These are phyloP conservation scores for Leonotis leonurus DNA, from an alignment of 257 asterid genomes.

Conservation along the genomic window DNA sequence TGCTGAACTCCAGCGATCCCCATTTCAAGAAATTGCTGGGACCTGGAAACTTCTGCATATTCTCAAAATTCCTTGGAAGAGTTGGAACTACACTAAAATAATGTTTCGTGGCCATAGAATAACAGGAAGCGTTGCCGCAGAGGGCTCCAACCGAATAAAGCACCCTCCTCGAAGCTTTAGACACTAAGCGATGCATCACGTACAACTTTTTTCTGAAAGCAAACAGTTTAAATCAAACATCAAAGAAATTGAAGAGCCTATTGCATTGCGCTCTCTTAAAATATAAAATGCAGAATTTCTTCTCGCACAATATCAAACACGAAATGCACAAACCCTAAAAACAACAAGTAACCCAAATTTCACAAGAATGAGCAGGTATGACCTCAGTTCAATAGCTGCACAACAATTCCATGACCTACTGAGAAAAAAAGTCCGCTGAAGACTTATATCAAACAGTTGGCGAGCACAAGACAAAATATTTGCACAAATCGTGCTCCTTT, in stretches of 20 bases:
- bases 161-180: slow-evolving; percentile 35
- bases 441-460: slow-evolving; percentile 32
- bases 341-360: no score
- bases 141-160: slow-evolving; percentile 22
- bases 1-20: slow-evolving; percentile 40
- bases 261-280: no score
- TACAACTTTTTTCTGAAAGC: slow-evolving; percentile 30
- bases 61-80: slow-evolving; percentile 25
- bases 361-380: background rate
- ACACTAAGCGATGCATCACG: slow-evolving; percentile 32
- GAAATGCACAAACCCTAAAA: no score
- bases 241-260: slow-evolving; percentile 6
- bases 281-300: background rate
- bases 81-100: slow-evolving; percentile 19
- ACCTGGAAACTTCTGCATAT: slow-evolving; percentile 23
- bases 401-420: background rate
- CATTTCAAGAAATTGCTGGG: slow-evolving; percentile 35
- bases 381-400: background rate
- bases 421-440: slow-evolving; percentile 2
- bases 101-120: slow-evolving; percentile 22
- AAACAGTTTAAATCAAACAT: background rate
- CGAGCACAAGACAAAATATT: background rate
- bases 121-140: slow-evolving; percentile 16
- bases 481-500: no score
- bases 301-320: background rate